Evolutionary conservation across 1,284 basidiomycete genomes (phyloP).

Genomic region (Ganoderma multipileum): DNA sequence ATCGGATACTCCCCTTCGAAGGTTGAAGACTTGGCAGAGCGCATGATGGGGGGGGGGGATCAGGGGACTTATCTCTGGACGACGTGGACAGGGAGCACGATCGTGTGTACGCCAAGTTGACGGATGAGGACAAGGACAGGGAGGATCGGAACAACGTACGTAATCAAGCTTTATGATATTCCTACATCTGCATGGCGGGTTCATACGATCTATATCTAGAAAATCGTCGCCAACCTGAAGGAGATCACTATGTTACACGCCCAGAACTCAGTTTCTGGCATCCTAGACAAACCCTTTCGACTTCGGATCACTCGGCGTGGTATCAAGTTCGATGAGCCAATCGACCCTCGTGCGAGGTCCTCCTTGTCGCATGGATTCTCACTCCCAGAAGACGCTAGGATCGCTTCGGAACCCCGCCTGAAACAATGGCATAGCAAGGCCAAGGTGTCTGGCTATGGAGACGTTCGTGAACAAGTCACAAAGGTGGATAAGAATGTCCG

Average conservation of each 20-base stretch:
- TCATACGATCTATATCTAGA: background rate
- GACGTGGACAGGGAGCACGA: background rate
- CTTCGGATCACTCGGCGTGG: slow-evolving; percentile 10
- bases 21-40: background rate
- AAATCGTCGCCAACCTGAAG: background rate
- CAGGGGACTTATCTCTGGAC: background rate
- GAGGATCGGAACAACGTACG: background rate
- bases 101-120: background rate
- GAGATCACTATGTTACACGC: background rate
- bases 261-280: slow-evolving; percentile 6
- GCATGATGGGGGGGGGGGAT: background rate
- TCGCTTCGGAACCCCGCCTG: slow-evolving; percentile 1
- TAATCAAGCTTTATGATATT: background rate
- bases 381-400: background rate
- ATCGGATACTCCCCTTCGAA: slow-evolving; percentile 8
- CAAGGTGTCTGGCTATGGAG: slow-evolving; percentile 23
- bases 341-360: background rate
- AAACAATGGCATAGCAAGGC: slow-evolving; percentile 19
- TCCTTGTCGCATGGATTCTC: background rate
- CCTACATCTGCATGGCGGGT: background rate
- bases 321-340: slow-evolving; percentile 6
- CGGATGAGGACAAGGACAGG: background rate
- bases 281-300: slow-evolving; percentile 10
- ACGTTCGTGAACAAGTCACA: slow-evolving; percentile 24
- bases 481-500: slow-evolving; percentile 32